These are phyloP conservation scores for Pleurotus djamor DNA, from an alignment of 768 basidiomycete species.

Conservation along the genomic window DNA sequence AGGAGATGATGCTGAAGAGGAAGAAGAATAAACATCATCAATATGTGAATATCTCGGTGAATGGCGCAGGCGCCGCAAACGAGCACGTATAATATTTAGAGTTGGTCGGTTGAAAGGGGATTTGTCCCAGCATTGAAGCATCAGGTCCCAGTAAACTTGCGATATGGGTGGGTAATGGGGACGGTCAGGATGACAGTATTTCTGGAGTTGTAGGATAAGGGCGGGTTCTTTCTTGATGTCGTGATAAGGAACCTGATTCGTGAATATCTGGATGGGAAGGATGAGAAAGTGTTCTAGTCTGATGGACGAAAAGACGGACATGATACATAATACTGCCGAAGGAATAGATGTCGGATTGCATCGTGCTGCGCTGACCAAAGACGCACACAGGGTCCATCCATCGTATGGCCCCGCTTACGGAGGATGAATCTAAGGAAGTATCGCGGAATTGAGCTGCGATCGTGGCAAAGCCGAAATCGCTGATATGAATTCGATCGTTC, in stretches of 20 bases:
- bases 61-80: neutral
- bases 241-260: constrained; percentile 4
- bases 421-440: constrained; percentile 20
- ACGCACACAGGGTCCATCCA: constrained; percentile 34
- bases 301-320: neutral
- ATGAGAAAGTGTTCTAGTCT: neutral
- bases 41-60: neutral
- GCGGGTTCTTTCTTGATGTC: neutral
- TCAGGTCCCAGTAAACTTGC: constrained; percentile 4
- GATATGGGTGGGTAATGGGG: neutral
- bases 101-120: neutral
- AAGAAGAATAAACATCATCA: neutral
- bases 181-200: neutral
- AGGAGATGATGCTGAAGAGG: neutral
- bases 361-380: neutral
- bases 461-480: constrained; percentile 33
- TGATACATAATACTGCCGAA: constrained; percentile 12
- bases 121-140: constrained; percentile 1
- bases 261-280: constrained; percentile 1
- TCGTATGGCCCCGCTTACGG: constrained; percentile 24
- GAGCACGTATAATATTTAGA: neutral
- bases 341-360: constrained; percentile 11
- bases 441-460: constrained; percentile 17
- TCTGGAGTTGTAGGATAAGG: constrained; percentile 2
- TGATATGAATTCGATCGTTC: constrained; percentile 23